Evolutionary conservation across 2,329 filamentous ascomycete species (phyloP).

Genomic region (Xylaria polymorpha): DNA sequence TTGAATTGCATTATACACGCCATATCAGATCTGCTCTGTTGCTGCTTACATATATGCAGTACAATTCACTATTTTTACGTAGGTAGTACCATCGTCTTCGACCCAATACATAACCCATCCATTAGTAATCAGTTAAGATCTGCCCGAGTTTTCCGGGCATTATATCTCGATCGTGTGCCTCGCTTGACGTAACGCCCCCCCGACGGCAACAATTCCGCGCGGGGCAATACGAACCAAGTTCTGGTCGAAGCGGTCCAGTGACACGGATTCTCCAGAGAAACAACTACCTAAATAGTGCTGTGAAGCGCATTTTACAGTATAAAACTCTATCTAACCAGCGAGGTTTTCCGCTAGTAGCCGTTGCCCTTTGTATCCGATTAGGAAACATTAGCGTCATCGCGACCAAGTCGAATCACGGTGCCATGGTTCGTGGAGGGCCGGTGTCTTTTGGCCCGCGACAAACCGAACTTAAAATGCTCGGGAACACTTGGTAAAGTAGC

Average conservation of each 20-base stretch:
- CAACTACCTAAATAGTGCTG: neutral
- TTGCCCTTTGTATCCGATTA: slow-evolving; percentile 2
- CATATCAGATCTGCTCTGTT: neutral
- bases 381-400: slow-evolving; percentile 19
- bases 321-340: slow-evolving; percentile 7
- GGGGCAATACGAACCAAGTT: slow-evolving; percentile 15
- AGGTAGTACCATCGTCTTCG: neutral
- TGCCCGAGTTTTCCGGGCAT: slow-evolving; percentile 9
- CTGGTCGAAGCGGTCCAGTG: slow-evolving; percentile 15
- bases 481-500: neutral
- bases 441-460: slow-evolving; percentile 33
- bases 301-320: neutral
- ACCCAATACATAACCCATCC: neutral
- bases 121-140: neutral
- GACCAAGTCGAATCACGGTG: neutral
- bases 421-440: slow-evolving; percentile 14
- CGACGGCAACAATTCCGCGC: slow-evolving; percentile 27
- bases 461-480: slow-evolving; percentile 28
- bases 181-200: slow-evolving; percentile 20
- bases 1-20: neutral
- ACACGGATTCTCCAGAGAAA: slow-evolving; percentile 7
- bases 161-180: slow-evolving; percentile 7
- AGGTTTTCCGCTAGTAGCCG: slow-evolving; percentile 35
- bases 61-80: neutral
- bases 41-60: neutral